A percentile compares a stretch with the other conserved stretches of the same genome.
Conservation (phyloP, 2,329 filamentous ascomycete genomes). For the Fusarium sp. region DNA sequence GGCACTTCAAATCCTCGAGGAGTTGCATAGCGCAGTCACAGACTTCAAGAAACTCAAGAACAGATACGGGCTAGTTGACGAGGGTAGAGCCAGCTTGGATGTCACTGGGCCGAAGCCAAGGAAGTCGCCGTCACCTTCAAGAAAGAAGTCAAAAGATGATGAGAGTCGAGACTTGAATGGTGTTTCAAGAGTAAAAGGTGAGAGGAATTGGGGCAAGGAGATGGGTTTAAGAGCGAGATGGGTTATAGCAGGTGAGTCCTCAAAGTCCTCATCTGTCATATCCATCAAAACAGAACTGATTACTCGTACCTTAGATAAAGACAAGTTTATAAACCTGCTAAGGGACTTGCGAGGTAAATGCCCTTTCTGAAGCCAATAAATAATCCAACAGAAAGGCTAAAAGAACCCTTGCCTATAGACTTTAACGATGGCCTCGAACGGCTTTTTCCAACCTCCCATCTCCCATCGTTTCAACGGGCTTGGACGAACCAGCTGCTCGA, state of each 20-base stretch:
- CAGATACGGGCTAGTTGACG: conserved; percentile 53
- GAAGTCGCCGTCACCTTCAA: conserved; percentile 36
- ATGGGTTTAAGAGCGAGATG: conserved; percentile 51
- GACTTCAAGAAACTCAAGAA: conserved; percentile 55
- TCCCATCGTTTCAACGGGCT: conserved; percentile 55
- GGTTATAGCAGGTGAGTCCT: conserved; percentile 52
- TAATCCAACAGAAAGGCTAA: neutral
- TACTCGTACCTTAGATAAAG: conserved; percentile 48
- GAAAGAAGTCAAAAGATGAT: conserved; percentile 36
- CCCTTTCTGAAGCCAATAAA: neutral
- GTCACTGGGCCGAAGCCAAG: conserved; percentile 20
- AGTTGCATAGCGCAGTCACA: conserved; percentile 56
- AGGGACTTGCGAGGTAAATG: conserved; percentile 52
- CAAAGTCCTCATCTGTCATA: neutral
- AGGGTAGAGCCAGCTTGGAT: conserved; percentile 22
- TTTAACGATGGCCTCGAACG: conserved; percentile 60
- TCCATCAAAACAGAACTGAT: neutral
- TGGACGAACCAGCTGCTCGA: conserved; percentile 59
- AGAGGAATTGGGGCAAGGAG: conserved; percentile 49
- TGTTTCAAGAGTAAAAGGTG: conserved; percentile 24
- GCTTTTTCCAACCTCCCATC: conserved; percentile 54
- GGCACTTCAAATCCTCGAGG: conserved; percentile 53
- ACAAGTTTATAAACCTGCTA: conserved; percentile 54
- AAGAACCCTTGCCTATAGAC: conserved; percentile 41
- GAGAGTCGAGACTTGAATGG: conserved; percentile 32